Base-by-base conservation (phyloP, 176 grass and related monocot genomes). In the Oryza glaberrima region DNA sequence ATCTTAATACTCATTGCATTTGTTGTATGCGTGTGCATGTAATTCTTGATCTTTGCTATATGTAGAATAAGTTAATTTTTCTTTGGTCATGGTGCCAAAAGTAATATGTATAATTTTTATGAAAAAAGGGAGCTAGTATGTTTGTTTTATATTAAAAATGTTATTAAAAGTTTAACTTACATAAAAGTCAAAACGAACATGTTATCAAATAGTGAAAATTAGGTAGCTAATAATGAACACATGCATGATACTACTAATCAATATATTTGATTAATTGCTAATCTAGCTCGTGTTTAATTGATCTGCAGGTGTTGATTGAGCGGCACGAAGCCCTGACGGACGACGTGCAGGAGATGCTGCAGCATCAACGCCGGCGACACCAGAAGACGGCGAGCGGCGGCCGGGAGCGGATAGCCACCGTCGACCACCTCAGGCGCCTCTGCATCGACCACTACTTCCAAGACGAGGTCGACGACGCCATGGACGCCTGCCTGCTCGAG, bases 371-470 rank as follows among this genome's bases (percentile, higher is more conserved):
- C 13, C 49, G 19, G 54, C 6, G 54, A 2, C 52, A 56, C 5
- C 52, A 51, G 15, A 88, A 65, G n/a, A 66, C 52, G 52, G 52
- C 52, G 20, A 23, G 58, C n/a, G 58, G n/a, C 9, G 25, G 14
- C 6, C 43, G 45, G 43, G 79, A 72, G 35, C 34, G 52, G 44
- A 26, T 94, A 51, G 17, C 14, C 34, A 58, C 52, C 28, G 36
- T 94, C 32, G 70, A 90, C 48, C 81, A 81, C 85, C 82, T 93
- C 11, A 87, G 63, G 30, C 82, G 65, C 43, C 85, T 93, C 41
- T 87, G 85, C 77, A 68, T 93, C 23, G 91, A 88, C 35, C 72
- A 88, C 63, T 69, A 90, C 54, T 93, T 93, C 30, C 3, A 47
- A 12, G 82, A 90, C 38, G 75, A 86, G 54, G 82, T 88, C 23